Evolutionary conservation across 148 eudicot species (phyloP).

Genomic region (Hydrangea macrophylla): DNA sequence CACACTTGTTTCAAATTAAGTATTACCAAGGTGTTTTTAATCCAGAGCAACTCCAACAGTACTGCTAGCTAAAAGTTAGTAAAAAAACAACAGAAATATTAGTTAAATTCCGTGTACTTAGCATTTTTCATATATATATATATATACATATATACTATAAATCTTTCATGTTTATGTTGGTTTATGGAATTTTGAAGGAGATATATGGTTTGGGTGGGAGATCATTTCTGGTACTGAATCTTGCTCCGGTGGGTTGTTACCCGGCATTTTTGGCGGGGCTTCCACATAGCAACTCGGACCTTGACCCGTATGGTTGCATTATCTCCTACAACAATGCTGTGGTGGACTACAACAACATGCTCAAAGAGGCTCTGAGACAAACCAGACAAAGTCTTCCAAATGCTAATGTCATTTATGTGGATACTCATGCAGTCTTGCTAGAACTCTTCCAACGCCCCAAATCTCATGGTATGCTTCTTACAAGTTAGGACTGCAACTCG

Average conservation of each 20-base stretch:
- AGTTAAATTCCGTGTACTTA: too few relatives aligned
- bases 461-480: constrained; percentile 48
- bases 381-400: constrained; percentile 35
- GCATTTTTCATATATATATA: not conserved
- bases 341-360: constrained; percentile 59
- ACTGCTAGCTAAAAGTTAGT: too few relatives aligned
- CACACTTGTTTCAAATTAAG: too few relatives aligned
- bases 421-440: constrained; percentile 59
- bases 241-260: constrained; percentile 87
- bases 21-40: too few relatives aligned
- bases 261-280: constrained; percentile 58
- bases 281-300: constrained; percentile 50
- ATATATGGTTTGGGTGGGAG: constrained; percentile 61
- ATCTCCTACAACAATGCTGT: constrained; percentile 68
- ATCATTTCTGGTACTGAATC: constrained; percentile 70
- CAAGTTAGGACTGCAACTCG: too few relatives aligned
- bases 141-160: not conserved
- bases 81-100: too few relatives aligned
- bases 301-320: constrained; percentile 65
- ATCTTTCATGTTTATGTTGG: not conserved
- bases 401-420: constrained; percentile 61
- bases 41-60: too few relatives aligned
- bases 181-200: constrained; percentile 39
- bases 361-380: constrained; percentile 42
- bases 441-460: constrained; percentile 72